A percentile compares a stretch with the other conserved stretches of the same genome.
phyloP scores from a whole-genome alignment of 2,329 filamentous ascomycete species.

The Trichoderma sp. region DNA sequence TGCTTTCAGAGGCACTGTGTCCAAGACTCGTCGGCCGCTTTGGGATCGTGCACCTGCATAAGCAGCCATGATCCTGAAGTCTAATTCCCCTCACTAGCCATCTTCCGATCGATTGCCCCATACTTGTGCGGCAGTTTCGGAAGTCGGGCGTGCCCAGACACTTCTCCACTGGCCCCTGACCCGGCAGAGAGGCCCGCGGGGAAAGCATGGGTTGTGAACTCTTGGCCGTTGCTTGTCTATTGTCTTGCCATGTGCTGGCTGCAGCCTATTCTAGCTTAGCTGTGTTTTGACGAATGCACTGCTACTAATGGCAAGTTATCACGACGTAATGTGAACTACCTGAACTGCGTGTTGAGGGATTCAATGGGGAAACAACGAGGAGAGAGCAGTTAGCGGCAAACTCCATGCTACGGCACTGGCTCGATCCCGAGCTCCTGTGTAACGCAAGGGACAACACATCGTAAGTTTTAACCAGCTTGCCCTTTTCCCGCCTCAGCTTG shows the following conservation, averaged over 20 bases:
- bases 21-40: neutral
- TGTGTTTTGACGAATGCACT: neutral
- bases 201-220: neutral
- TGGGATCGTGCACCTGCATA: neutral
- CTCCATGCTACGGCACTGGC: neutral
- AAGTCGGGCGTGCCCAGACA: slow-evolving; percentile 19
- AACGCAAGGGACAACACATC: neutral
- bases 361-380: neutral
- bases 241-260: slow-evolving; percentile 14
- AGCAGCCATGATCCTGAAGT: slow-evolving; percentile 13
- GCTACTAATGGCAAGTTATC: neutral
- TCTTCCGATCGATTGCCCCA: slow-evolving; percentile 8
- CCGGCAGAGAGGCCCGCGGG: slow-evolving; percentile 20
- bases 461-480: neutral
- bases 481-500: neutral
- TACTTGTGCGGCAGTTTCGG: slow-evolving; percentile 14
- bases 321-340: neutral
- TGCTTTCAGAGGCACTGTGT: neutral
- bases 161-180: slow-evolving; percentile 15
- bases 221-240: neutral
- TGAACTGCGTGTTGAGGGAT: neutral
- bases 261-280: slow-evolving; percentile 1
- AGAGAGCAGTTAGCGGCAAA: neutral
- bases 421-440: neutral
- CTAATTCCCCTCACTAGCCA: slow-evolving; percentile 14